Evolutionary conservation across 345 rosid genomes (phyloP).

Genomic region (Viola odorata): DNA sequence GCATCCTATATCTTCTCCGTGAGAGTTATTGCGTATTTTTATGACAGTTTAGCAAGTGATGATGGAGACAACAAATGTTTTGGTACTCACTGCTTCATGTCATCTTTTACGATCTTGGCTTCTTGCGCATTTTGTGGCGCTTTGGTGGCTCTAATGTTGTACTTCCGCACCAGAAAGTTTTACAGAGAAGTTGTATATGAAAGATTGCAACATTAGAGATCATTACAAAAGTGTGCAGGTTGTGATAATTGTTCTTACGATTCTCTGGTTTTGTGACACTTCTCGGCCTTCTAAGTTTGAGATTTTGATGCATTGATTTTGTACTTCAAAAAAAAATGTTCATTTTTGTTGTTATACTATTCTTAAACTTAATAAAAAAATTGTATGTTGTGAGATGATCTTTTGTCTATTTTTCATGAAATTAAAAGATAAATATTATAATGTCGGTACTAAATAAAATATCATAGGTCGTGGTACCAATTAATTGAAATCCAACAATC

Average conservation of each 20-base stretch:
- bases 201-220: conserved; percentile 28
- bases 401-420: no score
- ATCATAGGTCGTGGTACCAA: no score
- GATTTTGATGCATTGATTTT: no score
- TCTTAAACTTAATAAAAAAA: no score
- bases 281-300: no score
- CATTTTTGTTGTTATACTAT: no score
- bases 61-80: conserved; percentile 26
- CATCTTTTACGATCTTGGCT: conserved; percentile 71
- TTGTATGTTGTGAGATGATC: no score
- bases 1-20: conserved; percentile 54
- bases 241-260: neutral
- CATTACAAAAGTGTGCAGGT: neutral
- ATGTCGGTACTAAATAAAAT: no score
- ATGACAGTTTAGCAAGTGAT: conserved; percentile 40
- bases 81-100: conserved; percentile 63
- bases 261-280: no score
- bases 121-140: conserved; percentile 54
- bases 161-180: conserved; percentile 52
- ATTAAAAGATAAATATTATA: no score
- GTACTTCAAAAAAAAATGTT: no score
- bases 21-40: conserved; percentile 40
- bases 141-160: conserved; percentile 45
- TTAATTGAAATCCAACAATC: no score
- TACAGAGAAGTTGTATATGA: conserved; percentile 42